These are phyloP conservation scores for Rhynchospora breviuscula DNA, from an alignment of 176 grass and related monocot genomes.

Conservation along the genomic window DNA sequence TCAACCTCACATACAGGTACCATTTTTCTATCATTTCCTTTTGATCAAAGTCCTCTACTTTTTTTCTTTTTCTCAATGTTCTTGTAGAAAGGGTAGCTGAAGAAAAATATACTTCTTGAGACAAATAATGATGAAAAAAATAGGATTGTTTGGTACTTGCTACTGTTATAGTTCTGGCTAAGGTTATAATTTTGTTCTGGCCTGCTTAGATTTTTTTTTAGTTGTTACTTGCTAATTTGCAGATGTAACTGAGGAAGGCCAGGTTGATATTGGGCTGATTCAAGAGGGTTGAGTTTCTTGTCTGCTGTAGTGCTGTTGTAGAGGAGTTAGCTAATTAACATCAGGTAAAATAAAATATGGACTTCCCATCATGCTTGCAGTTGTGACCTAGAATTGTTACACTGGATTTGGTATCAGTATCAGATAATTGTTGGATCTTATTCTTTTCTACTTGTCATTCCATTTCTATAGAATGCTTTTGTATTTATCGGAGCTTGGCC, in stretches of 20 bases:
- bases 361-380: not conserved
- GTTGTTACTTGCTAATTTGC: not conserved
- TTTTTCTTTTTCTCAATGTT: not conserved
- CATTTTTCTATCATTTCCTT: not conserved
- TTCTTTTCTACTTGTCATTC: not conserved
- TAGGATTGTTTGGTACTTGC: not conserved
- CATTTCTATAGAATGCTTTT: not conserved
- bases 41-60: not conserved
- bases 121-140: not conserved
- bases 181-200: not conserved
- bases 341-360: not conserved
- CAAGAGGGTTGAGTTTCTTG: not conserved
- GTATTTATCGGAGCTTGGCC: not conserved
- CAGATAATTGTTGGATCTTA: not conserved
- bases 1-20: slow-evolving; percentile 11
- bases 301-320: not conserved
- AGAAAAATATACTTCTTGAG: not conserved
- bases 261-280: slow-evolving; percentile 7
- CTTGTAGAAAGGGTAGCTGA: not conserved
- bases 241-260: slow-evolving; percentile 11
- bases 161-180: not conserved
- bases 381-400: not conserved
- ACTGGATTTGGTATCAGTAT: not conserved
- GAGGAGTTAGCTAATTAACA: not conserved
- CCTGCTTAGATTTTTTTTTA: not conserved